A percentile compares a stretch with the other conserved stretches of the same genome.
Evolutionary conservation across 2,329 filamentous ascomycete species (phyloP).

Genomic region (Stagonosporopsis chrysanthemi): DNA sequence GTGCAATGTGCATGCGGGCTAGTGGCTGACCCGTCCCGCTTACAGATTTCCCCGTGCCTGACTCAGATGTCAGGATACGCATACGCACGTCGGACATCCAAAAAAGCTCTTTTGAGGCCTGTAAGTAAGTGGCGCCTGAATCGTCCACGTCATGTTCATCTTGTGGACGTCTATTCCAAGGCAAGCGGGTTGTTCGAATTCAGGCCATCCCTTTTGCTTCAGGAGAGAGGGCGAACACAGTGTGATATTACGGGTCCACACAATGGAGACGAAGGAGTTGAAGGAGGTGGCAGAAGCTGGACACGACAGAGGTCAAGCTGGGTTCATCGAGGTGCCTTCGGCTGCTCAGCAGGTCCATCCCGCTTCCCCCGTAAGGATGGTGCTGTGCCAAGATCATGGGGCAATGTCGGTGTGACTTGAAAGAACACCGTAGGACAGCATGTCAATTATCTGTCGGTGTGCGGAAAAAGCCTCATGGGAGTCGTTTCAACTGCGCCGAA

Average conservation of each 20-base stretch:
- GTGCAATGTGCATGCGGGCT: background rate
- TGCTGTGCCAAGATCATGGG: conserved; percentile 9
- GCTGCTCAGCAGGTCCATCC: background rate
- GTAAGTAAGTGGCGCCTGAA: background rate
- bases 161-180: background rate
- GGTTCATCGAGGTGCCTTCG: background rate
- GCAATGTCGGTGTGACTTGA: conserved; percentile 8
- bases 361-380: background rate
- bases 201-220: background rate
- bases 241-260: conserved; percentile 1
- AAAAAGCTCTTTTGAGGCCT: background rate
- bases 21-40: background rate
- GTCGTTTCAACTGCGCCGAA: conserved; percentile 21
- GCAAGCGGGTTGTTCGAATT: background rate
- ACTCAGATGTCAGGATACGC: conserved; percentile 5
- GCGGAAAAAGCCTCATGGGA: conserved; percentile 8
- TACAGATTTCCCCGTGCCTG: background rate
- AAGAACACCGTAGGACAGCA: background rate
- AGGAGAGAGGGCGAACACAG: background rate
- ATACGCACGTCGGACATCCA: background rate
- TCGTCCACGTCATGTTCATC: background rate
- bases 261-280: background rate
- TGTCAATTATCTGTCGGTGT: background rate
- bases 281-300: background rate
- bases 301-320: background rate